These are phyloP conservation scores for Prunus padus DNA, from an alignment of 306 rosid species.

Conservation along the genomic window DNA sequence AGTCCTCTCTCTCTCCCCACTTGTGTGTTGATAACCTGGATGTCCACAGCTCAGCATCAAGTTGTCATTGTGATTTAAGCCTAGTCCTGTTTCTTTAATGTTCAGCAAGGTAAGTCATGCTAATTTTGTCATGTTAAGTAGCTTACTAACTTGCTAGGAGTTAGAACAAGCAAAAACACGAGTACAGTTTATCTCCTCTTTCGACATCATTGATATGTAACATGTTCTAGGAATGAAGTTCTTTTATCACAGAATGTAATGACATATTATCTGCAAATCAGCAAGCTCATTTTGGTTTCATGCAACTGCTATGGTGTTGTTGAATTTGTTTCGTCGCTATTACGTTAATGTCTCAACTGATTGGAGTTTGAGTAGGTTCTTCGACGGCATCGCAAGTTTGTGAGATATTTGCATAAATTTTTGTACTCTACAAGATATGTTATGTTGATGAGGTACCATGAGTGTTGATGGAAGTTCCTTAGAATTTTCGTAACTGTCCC, in stretches of 20 bases:
- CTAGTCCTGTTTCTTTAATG: background rate
- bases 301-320: background rate
- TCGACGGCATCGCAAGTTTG: background rate
- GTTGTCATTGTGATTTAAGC: background rate
- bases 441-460: background rate
- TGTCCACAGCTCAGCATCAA: background rate
- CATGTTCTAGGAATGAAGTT: constrained; percentile 20
- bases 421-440: background rate
- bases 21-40: background rate
- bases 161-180: constrained; percentile 17
- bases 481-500: background rate
- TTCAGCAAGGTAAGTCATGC: constrained; percentile 2
- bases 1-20: constrained; percentile 1
- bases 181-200: constrained; percentile 3
- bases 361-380: background rate
- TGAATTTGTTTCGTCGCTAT: background rate
- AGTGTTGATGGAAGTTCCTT: background rate
- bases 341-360: background rate
- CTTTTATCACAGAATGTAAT: background rate
- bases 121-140: constrained; percentile 4
- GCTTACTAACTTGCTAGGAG: constrained; percentile 20
- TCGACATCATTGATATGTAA: background rate
- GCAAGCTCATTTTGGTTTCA: background rate
- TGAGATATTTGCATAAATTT: background rate
- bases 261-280: background rate